These are phyloP conservation scores for Suhomyces tanzawaensis DNA, from an alignment of 805 yeast species.

Conservation along the genomic window DNA sequence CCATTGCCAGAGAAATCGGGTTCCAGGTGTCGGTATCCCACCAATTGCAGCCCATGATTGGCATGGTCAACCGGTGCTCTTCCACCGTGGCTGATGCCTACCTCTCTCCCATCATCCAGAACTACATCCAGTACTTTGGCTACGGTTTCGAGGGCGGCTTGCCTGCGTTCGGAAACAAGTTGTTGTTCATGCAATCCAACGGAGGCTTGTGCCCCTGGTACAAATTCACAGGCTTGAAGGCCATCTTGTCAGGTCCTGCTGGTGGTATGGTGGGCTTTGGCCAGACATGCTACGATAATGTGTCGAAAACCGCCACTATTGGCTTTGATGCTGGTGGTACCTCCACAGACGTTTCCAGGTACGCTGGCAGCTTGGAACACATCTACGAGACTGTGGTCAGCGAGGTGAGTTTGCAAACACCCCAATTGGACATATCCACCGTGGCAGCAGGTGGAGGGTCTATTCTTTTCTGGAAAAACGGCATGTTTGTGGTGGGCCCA, in stretches of 20 bases:
- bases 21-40: slow-evolving; percentile 41
- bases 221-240: slow-evolving; percentile 80
- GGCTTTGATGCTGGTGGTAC: slow-evolving; percentile 48
- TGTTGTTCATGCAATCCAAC: slow-evolving; percentile 93
- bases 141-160: slow-evolving; percentile 42
- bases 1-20: slow-evolving; percentile 35
- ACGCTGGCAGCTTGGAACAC: slow-evolving; percentile 39
- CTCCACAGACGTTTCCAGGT: slow-evolving; percentile 45
- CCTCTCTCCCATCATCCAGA: slow-evolving; percentile 37
- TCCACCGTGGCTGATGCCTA: slow-evolving; percentile 47
- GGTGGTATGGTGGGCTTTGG: slow-evolving; percentile 97
- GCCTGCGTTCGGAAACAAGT: slow-evolving; percentile 45
- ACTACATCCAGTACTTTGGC: slow-evolving; percentile 36
- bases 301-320: slow-evolving; percentile 27
- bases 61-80: slow-evolving; percentile 39
- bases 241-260: slow-evolving; percentile 94
- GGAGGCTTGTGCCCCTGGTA: slow-evolving; percentile 90
- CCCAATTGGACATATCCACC: slow-evolving; percentile 43
- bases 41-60: slow-evolving; percentile 43
- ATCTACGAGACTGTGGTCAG: slow-evolving; percentile 46
- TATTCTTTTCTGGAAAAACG: slow-evolving; percentile 36
- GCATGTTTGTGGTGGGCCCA: slow-evolving; percentile 40
- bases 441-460: slow-evolving; percentile 50
- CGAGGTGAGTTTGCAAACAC: slow-evolving; percentile 43
- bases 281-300: slow-evolving; percentile 62